Percentiles rank a stretch among this genome's conserved stretches.
Conservation (phyloP, 306 rosid species). For the Gastrolobium villosum region DNA sequence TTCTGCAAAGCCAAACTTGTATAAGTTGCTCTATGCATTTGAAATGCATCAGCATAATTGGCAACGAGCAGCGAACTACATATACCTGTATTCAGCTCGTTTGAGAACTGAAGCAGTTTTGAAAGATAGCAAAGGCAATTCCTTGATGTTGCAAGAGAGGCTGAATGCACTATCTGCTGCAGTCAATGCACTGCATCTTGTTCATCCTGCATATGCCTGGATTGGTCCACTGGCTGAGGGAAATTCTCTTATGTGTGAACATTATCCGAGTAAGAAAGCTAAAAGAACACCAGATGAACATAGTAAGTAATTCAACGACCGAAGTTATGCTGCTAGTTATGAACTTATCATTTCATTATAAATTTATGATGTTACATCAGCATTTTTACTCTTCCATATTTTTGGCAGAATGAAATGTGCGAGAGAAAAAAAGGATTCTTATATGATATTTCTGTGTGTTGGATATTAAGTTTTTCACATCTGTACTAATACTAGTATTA, state of each 20-base stretch:
- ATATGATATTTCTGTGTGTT: slow-evolving; percentile 1
- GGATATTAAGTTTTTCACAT: slow-evolving; percentile 37
- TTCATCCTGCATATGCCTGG: slow-evolving; percentile 88
- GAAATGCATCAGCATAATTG: slow-evolving; percentile 92
- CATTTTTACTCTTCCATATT: slow-evolving; percentile 19
- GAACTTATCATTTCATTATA: slow-evolving; percentile 20
- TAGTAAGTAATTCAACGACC: slow-evolving; percentile 59
- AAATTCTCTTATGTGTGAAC: slow-evolving; percentile 58
- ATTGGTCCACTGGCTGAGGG: slow-evolving; percentile 74
- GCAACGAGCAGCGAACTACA: slow-evolving; percentile 88
- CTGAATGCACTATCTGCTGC: slow-evolving; percentile 87
- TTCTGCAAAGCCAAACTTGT: slow-evolving; percentile 86
- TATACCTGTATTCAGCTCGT: slow-evolving; percentile 83
- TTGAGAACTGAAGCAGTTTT: slow-evolving; percentile 71
- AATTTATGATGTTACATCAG: slow-evolving; percentile 32
- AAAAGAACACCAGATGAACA: slow-evolving; percentile 66
- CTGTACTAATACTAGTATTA: slow-evolving; percentile 14
- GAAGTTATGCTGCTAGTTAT: slow-evolving; percentile 24
- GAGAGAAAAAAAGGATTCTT: background rate
- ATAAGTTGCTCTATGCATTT: slow-evolving; percentile 92
- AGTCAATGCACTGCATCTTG: slow-evolving; percentile 89
- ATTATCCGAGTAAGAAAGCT: slow-evolving; percentile 82
- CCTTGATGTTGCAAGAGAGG: slow-evolving; percentile 79
- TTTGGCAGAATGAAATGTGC: slow-evolving; percentile 33
- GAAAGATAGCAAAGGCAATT: slow-evolving; percentile 66